Base-by-base conservation (phyloP, 768 basidiomycete species). In the Mycena filopes region DNA sequence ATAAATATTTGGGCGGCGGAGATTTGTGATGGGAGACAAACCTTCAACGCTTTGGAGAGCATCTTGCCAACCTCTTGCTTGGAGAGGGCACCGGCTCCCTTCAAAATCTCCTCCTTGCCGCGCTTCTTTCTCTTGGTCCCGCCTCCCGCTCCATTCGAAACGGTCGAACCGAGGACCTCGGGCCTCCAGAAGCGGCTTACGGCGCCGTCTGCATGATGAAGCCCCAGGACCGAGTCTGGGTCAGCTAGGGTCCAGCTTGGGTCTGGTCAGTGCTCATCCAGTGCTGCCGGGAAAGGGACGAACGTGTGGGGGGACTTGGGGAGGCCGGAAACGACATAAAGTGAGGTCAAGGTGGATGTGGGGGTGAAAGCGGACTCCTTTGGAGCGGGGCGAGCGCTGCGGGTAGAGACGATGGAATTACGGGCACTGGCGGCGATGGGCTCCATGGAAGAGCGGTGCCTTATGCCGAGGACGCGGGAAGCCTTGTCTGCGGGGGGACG, bases 131-230 rank as follows among this genome's bases (percentile, higher is more conserved):
- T 91, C 80, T 90, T 90, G 43, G 23, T 29, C 4, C 88, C 88
- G 15, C 91, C 91, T 64, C 92, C 92, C 3, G 91, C 91, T 66
- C 94, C 92, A 18, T 93, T 92, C 70, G 91, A 92, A 55, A 95
- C 87, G 53, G 92, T 94, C 75, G 91, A 93, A 4, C 95, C 95
- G 21, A 96, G 87, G 16, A 96, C 93, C 77, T 96, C 95, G 47
- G 95, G 91, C 48, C 94, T 81, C 94, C 94, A 96, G 89, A 92
- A 96, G 49, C 94, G 86, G 68, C 85, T 89, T 60, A 96, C 94
- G 54, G 94, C 95, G 61, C 92, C 91, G 47, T 94, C 93, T 43
- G 86, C 83, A 72, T 96, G 95, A 71, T 92, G 88, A 54, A 95
- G 83, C 50, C 92, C 93, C 53, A 91, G 78, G 55, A 94, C 90